Evolutionary conservation across 148 eudicot genomes (phyloP).

Genomic region (Silene conica): DNA sequence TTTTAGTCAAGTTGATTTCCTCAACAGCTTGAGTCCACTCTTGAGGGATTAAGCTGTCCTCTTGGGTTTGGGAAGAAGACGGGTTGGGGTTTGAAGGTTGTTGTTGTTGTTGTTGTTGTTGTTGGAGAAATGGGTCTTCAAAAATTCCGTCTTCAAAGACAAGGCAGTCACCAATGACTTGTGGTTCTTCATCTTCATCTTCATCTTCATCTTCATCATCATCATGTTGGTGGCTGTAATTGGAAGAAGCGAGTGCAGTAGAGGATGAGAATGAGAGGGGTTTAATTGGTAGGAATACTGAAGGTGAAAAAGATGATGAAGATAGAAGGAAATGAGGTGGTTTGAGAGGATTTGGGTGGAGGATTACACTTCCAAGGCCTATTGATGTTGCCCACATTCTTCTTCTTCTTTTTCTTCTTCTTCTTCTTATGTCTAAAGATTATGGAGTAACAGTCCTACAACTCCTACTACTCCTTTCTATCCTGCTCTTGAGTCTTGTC

Average conservation of each 20-base stretch:
- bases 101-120: neutral
- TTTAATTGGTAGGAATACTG: conserved; percentile 10
- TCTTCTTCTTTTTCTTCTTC: too few relatives aligned
- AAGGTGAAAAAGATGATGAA: neutral
- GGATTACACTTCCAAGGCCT: neutral
- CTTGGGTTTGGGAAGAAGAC: conserved; percentile 12
- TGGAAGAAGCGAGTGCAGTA: conserved; percentile 1
- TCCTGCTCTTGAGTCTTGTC: too few relatives aligned
- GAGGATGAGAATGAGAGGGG: conserved; percentile 17
- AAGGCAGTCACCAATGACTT: conserved; percentile 72
- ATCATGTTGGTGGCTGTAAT: neutral
- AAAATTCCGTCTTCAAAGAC: conserved; percentile 83
- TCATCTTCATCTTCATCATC: conserved; percentile 23
- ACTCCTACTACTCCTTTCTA: too few relatives aligned
- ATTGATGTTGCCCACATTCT: neutral
- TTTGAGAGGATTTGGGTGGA: neutral
- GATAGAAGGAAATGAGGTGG: neutral
- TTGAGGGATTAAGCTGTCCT: conserved; percentile 65
- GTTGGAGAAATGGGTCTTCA: conserved; percentile 53
- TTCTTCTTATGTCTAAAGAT: too few relatives aligned
- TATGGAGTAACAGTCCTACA: too few relatives aligned
- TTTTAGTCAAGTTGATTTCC: conserved; percentile 67
- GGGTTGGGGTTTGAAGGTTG: neutral
- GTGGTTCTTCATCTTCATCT: conserved; percentile 40
- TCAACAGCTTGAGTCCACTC: conserved; percentile 56